These are phyloP conservation scores for Helotiales sp. DNA, from an alignment of 2,329 filamentous ascomycete species.

Conservation along the genomic window DNA sequence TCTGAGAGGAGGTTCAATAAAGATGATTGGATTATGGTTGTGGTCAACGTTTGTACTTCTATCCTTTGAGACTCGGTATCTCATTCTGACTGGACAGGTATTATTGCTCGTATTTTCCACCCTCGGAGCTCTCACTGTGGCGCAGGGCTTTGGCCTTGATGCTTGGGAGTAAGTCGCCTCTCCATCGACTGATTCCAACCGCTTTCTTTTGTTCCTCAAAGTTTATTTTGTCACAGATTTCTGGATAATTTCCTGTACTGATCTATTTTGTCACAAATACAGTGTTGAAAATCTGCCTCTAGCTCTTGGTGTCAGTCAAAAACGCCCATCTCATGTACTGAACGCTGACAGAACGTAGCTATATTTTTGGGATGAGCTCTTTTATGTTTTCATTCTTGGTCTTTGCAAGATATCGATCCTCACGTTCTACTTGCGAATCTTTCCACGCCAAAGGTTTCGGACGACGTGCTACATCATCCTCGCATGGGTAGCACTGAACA, in stretches of 20 bases:
- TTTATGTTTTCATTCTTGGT: constrained; percentile 13
- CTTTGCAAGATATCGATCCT: constrained; percentile 15
- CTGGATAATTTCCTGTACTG: too few relatives aligned
- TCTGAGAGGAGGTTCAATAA: constrained; percentile 5
- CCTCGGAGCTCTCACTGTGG: not conserved
- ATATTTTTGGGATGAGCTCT: constrained; percentile 11
- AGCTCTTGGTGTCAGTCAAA: constrained; percentile 1
- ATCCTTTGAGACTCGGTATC: not conserved
- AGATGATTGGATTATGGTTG: constrained; percentile 20
- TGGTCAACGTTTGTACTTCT: not conserved
- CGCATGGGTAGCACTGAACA: constrained; percentile 8
- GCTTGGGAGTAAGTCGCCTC: not conserved
- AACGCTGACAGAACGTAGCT: not conserved
- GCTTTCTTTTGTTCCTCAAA: not conserved
- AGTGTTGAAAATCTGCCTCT: not conserved
- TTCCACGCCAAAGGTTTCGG: constrained; percentile 6
- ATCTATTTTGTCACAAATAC: too few relatives aligned
- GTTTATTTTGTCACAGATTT: too few relatives aligned
- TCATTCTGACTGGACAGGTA: not conserved
- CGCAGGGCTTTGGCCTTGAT: not conserved
- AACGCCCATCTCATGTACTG: not conserved
- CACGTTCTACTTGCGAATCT: constrained; percentile 17
- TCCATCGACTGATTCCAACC: not conserved
- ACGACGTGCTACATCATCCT: constrained; percentile 3
- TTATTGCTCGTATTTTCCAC: not conserved